Conservation (phyloP, 2,329 filamentous ascomycete species). For the Seiridium cupressi region DNA sequence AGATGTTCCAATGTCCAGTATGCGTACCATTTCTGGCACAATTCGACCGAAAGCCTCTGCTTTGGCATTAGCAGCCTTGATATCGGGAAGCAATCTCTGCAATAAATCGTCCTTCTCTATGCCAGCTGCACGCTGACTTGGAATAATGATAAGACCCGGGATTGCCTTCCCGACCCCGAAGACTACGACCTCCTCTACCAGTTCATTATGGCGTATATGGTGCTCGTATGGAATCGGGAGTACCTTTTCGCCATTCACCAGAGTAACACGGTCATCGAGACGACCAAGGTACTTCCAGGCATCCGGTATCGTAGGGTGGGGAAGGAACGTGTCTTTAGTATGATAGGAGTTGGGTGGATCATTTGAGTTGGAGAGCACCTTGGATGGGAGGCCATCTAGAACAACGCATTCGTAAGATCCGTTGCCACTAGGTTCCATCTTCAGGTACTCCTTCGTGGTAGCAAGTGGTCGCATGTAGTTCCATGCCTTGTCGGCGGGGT, state of each 20-base stretch:
- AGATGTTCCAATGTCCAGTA: constrained; percentile 40
- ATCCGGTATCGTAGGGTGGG: constrained; percentile 32
- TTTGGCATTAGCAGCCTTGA: background rate
- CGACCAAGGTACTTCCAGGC: constrained; percentile 37
- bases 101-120: constrained; percentile 32
- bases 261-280: constrained; percentile 34
- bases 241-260: constrained; percentile 38
- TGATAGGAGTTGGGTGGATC: constrained; percentile 34
- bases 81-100: constrained; percentile 21
- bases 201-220: constrained; percentile 27
- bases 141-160: constrained; percentile 30
- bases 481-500: constrained; percentile 36
- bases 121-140: constrained; percentile 18
- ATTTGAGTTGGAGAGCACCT: constrained; percentile 34
- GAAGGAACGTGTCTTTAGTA: constrained; percentile 32
- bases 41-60: constrained; percentile 21
- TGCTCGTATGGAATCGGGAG: constrained; percentile 33
- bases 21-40: constrained; percentile 29
- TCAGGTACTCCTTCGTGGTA: constrained; percentile 31
- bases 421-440: constrained; percentile 25
- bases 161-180: constrained; percentile 30
- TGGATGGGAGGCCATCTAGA: constrained; percentile 31
- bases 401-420: constrained; percentile 28
- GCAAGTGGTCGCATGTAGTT: constrained; percentile 38
- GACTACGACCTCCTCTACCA: constrained; percentile 30